phyloP scores from a whole-genome alignment of 108 stramenopile genomes.

The Nitzschia sp. region DNA sequence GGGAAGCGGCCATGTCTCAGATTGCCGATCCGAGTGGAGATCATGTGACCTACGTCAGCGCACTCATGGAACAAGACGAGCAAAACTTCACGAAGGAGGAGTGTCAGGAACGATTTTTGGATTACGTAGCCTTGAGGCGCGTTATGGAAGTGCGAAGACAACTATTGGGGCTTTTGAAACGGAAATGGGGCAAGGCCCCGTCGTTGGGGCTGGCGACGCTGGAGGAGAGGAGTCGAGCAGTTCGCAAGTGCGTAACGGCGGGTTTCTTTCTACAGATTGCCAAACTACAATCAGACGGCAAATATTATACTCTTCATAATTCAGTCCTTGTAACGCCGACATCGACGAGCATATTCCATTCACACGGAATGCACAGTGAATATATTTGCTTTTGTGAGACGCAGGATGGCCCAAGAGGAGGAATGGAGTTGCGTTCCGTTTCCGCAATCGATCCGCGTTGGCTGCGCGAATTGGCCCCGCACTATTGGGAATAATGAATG shows the following conservation, averaged over 20 bases:
- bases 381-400: conserved; percentile 86
- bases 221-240: conserved; percentile 63
- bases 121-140: conserved; percentile 68
- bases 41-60: conserved; percentile 89
- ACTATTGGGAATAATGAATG: conserved; percentile 88
- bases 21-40: conserved; percentile 86
- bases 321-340: conserved; percentile 66
- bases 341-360: conserved; percentile 64
- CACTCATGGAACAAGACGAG: conserved; percentile 73
- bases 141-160: conserved; percentile 79
- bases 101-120: conserved; percentile 82
- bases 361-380: conserved; percentile 62
- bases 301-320: conserved; percentile 91
- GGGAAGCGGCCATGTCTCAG: conserved; percentile 84
- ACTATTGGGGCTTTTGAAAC: conserved; percentile 65
- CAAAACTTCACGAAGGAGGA: conserved; percentile 65
- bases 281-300: conserved; percentile 89
- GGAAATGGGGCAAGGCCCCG: conserved; percentile 41
- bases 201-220: conserved; percentile 46
- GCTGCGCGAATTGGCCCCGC: conserved; percentile 96
- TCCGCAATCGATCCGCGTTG: conserved; percentile 91
- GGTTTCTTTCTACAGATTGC: conserved; percentile 96
- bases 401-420: conserved; percentile 75
- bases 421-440: conserved; percentile 84
- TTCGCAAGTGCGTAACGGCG: conserved; percentile 84